Conservation (phyloP, 2,329 filamentous ascomycete species). For the Amauroascus verrucosus region DNA sequence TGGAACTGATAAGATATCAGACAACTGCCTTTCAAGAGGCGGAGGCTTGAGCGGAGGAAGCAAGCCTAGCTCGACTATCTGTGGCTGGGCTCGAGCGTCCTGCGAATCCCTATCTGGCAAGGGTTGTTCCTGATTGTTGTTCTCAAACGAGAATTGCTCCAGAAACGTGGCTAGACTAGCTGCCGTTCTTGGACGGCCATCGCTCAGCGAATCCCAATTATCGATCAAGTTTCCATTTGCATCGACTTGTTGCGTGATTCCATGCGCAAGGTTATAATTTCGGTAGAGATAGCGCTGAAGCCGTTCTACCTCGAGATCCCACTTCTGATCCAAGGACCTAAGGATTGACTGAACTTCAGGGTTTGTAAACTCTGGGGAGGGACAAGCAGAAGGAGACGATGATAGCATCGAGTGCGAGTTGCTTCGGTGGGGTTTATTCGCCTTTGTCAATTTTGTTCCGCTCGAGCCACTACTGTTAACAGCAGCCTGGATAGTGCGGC, state of each 20-base stretch:
- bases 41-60: not conserved
- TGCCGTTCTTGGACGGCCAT: conserved; percentile 31
- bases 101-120: not conserved
- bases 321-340: conserved; percentile 35
- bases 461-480: conserved; percentile 24
- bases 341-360: conserved; percentile 36
- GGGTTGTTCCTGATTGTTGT: not conserved
- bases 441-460: conserved; percentile 28
- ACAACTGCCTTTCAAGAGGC: not conserved
- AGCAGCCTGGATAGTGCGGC: conserved; percentile 35
- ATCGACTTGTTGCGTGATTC: conserved; percentile 16
- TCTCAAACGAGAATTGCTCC: conserved; percentile 25
- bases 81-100: not conserved
- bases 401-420: conserved; percentile 2
- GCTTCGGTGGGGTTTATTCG: conserved; percentile 13
- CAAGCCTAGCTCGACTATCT: not conserved
- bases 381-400: conserved; percentile 9
- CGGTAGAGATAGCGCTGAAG: conserved; percentile 37
- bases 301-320: conserved; percentile 36
- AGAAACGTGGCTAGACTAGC: conserved; percentile 32
- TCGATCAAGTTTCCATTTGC: conserved; percentile 18
- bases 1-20: conserved; percentile 4
- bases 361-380: conserved; percentile 15
- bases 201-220: conserved; percentile 25
- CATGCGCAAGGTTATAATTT: conserved; percentile 37